A percentile compares a stretch with the other conserved stretches of the same genome.
Evolutionary conservation across 306 rosid species (phyloP).

Genomic region (Cajanus cajan): DNA sequence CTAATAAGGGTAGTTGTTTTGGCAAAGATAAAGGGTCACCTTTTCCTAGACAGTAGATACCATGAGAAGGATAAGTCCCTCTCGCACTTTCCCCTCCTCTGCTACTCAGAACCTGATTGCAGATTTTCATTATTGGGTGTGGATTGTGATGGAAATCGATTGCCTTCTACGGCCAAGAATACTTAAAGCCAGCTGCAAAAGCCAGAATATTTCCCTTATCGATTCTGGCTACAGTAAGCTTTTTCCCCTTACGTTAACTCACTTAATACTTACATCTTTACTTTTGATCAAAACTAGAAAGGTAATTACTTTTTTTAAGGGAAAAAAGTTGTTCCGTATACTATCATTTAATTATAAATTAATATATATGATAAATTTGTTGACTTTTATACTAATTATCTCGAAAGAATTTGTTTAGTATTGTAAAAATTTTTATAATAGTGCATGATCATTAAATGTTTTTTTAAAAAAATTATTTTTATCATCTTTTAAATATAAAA

Average conservation of each 20-base stretch:
- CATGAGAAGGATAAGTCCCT: conserved; percentile 32
- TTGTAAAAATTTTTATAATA: no score
- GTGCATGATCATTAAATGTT: no score
- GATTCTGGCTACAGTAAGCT: neutral
- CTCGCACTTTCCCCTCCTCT: conserved; percentile 18
- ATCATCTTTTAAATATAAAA: no score
- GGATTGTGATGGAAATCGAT: neutral
- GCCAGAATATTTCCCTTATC: conserved; percentile 33
- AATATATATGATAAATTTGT: no score
- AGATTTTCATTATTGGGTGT: conserved; percentile 19
- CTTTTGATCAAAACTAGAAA: no score
- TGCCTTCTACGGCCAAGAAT: conserved; percentile 19
- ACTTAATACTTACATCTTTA: neutral
- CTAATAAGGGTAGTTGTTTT: neutral
- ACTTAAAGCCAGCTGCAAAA: conserved; percentile 4
- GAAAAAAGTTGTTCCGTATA: no score
- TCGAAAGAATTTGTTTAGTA: no score
- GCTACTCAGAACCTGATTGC: conserved; percentile 29
- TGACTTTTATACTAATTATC: no score
- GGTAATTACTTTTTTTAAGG: no score
- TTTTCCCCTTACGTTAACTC: neutral
- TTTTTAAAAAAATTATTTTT: no score
- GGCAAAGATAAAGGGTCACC: neutral
- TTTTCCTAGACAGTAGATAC: conserved; percentile 5
- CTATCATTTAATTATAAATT: no score